phyloP scores from a whole-genome alignment of 331 rosid species.

The Telfairia occidentalis region DNA sequence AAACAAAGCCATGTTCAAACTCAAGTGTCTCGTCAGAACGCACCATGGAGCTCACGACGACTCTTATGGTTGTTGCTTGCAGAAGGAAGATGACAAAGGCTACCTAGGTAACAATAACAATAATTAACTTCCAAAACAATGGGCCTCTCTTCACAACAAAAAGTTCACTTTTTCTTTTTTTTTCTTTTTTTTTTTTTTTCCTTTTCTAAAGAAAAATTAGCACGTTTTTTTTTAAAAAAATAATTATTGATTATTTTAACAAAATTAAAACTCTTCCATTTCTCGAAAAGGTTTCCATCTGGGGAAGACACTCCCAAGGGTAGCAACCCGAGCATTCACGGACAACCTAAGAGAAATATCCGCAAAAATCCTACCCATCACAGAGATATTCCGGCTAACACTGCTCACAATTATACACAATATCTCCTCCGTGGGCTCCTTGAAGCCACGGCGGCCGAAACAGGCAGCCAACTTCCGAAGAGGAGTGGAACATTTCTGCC shows the following conservation, averaged over 20 bases:
- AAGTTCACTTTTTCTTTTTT: neutral
- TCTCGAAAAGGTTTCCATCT: neutral
- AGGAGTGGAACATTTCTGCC: slow-evolving; percentile 10
- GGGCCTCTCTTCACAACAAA: neutral
- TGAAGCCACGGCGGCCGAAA: neutral
- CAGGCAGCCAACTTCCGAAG: neutral
- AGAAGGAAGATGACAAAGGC: slow-evolving; percentile 9
- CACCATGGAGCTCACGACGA: slow-evolving; percentile 15
- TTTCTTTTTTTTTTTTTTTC: too few relatives aligned
- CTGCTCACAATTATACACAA: neutral
- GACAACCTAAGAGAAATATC: slow-evolving; percentile 7
- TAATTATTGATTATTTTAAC: too few relatives aligned
- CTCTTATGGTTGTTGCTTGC: neutral
- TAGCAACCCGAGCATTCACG: neutral
- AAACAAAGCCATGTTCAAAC: slow-evolving; percentile 1
- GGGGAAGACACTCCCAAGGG: neutral
- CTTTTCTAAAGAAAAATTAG: too few relatives aligned
- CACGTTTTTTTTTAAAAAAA: neutral
- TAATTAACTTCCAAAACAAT: too few relatives aligned
- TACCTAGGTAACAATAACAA: slow-evolving; percentile 2
- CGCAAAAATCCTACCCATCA: slow-evolving; percentile 4
- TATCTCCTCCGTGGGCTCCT: neutral
- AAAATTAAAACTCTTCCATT: neutral
- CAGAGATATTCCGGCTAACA: neutral
- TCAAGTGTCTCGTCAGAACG: neutral